Evolutionary conservation across 345 rosid species (phyloP), one percentile per base, ranked within the genome.

Genomic region (Corchorus olitorius): DNA sequence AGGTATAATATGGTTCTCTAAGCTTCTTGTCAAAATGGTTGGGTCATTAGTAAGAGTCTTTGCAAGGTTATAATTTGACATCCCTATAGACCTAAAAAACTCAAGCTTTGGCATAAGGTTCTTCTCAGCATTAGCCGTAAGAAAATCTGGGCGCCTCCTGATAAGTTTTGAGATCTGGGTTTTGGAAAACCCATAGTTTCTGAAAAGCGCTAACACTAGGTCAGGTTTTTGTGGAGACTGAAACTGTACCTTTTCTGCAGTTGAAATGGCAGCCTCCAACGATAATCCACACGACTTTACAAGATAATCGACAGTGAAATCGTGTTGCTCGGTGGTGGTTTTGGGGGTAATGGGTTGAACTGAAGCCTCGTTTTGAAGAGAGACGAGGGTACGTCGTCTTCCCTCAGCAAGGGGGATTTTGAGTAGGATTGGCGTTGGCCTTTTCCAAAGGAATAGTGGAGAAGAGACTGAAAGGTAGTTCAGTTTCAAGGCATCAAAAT

Each of bases 241-340:
- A 13, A 84, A 78, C 6, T 60, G 58, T 19, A 87, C 76, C 72
- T 80, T 80, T n/a, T 76, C 58, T 20, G 88, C 39, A 1, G 75
- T 83, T 52, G 72, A 3, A 19, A 19, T 22, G 50, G 90, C 89
- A 22, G 77, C 68, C 49, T 85, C 90, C 14, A 75, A 80, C 53
- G 85, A 76, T 19, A 87, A 46, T 6, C 90, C 89, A 43, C 92
- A 89, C 20, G 88, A 75, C 15, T 80, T 62, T 70, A 79, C 64
- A 0, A 85, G 89, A 58, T 87, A 89, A 69, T 60, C 6, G 9
- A 83, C 74, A 19, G 85, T 78, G 68, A 84, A 78, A 66, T 84
- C 77, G 76, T 65, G 74, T 13, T 76, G 72, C 16, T 76, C 66
- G 69, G 72, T 59, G 39, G 70, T 27, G 68, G 6, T 49, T 73